Percentiles rank a stretch among this genome's conserved stretches.
phyloP scores from a whole-genome alignment of 176 grass and related monocot genomes.

The Melocanna baccifera region DNA sequence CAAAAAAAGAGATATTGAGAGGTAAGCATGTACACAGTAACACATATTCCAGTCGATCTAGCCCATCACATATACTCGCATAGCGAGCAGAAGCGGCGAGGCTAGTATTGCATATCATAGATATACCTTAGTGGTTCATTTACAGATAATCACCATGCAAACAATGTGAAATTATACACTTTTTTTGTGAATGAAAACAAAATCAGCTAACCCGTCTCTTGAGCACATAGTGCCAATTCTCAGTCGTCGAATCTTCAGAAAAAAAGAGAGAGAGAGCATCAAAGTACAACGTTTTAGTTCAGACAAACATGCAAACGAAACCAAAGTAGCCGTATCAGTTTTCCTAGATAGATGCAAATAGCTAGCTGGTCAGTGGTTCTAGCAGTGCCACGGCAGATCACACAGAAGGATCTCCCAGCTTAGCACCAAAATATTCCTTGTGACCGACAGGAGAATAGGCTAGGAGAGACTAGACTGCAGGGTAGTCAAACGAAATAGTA shows the following conservation, averaged over 20 bases:
- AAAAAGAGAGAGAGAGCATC: background rate
- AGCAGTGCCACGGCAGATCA: background rate
- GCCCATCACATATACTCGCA: too few relatives aligned
- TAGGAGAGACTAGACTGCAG: background rate
- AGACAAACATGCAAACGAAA: background rate
- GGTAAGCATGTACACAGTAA: background rate
- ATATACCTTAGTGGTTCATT: background rate
- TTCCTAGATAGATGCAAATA: background rate
- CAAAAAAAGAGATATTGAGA: background rate
- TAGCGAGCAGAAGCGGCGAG: background rate
- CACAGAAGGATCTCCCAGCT: background rate
- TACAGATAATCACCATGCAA: background rate
- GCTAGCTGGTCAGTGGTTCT: background rate
- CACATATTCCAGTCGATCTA: too few relatives aligned
- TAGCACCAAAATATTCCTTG: background rate
- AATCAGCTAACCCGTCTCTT: background rate
- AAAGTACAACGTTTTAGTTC: background rate
- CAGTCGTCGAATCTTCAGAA: background rate
- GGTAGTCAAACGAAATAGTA: background rate
- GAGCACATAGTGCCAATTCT: background rate
- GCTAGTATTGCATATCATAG: background rate
- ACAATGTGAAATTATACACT: background rate
- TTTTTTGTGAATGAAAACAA: background rate
- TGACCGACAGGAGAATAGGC: background rate
- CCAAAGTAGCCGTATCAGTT: too few relatives aligned